A percentile compares a stretch with the other conserved stretches of the same genome.
Conservation (phyloP, 164 flowering plant genomes). For the Berberis thunbergii region DNA sequence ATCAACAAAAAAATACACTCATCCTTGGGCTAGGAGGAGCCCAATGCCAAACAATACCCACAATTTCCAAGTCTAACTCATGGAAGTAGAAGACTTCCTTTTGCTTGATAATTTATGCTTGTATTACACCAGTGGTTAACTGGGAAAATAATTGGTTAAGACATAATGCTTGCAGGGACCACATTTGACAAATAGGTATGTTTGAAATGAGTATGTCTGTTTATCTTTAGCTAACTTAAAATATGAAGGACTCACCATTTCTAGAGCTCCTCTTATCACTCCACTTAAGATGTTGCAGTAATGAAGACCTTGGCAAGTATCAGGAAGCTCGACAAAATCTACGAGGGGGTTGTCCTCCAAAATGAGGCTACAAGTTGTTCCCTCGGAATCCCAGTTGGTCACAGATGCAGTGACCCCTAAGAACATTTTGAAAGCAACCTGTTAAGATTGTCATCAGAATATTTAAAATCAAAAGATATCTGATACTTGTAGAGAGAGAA, state of each 20-base stretch:
- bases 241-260: slow-evolving; percentile 58
- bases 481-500: background rate
- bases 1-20: no score
- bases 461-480: background rate
- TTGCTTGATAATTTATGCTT: no score
- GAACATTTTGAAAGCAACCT: slow-evolving; percentile 99
- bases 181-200: no score
- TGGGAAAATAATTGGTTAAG: no score
- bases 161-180: no score
- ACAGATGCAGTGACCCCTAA: slow-evolving; percentile 90
- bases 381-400: slow-evolving; percentile 89
- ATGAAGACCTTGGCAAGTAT: slow-evolving; percentile 90
- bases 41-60: no score
- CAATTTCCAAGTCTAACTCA: no score
- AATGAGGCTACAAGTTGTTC: slow-evolving; percentile 77
- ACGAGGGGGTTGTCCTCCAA: slow-evolving; percentile 95
- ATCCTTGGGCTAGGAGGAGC: no score
- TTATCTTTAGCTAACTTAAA: background rate
- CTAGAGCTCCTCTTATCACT: slow-evolving; percentile 88
- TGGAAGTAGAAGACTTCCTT: no score
- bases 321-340: slow-evolving; percentile 98
- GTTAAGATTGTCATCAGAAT: slow-evolving; percentile 13
- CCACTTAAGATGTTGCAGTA: slow-evolving; percentile 96
- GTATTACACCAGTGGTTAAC: no score
- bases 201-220: no score